These are phyloP conservation scores for Amylostereum areolatum DNA, from an alignment of 1,284 basidiomycete species.

Conservation along the genomic window DNA sequence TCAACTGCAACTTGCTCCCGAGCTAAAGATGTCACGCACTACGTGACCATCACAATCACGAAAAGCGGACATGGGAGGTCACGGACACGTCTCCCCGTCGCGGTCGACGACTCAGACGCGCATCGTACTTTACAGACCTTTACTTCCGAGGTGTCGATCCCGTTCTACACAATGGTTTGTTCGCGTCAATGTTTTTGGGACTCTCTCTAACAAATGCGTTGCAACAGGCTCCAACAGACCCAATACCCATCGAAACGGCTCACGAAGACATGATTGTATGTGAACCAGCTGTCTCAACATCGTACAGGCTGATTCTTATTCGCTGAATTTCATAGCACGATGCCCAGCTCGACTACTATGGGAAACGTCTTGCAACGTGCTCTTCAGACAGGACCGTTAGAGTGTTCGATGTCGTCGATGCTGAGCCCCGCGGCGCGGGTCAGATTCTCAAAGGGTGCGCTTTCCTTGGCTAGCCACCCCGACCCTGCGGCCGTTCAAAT, in stretches of 20 bases:
- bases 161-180: too few relatives aligned
- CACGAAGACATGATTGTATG: constrained; percentile 96
- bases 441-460: constrained; percentile 84
- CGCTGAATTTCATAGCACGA: constrained; percentile 65
- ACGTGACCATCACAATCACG: too few relatives aligned
- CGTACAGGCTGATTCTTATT: constrained; percentile 4
- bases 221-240: constrained; percentile 40
- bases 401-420: constrained; percentile 92
- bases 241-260: constrained; percentile 81
- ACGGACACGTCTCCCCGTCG: too few relatives aligned
- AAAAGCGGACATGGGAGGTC: too few relatives aligned
- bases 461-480: background rate
- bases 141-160: too few relatives aligned
- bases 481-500: background rate
- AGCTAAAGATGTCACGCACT: too few relatives aligned
- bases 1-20: too few relatives aligned
- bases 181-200: too few relatives aligned
- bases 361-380: constrained; percentile 93
- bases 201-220: too few relatives aligned
- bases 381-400: constrained; percentile 95
- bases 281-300: constrained; percentile 10
- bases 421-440: constrained; percentile 61
- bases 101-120: too few relatives aligned
- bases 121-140: too few relatives aligned
- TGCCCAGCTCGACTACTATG: constrained; percentile 97